phyloP scores from a whole-genome alignment of 2,329 filamentous ascomycete genomes.

The Davidsoniella neocaledoniae region DNA sequence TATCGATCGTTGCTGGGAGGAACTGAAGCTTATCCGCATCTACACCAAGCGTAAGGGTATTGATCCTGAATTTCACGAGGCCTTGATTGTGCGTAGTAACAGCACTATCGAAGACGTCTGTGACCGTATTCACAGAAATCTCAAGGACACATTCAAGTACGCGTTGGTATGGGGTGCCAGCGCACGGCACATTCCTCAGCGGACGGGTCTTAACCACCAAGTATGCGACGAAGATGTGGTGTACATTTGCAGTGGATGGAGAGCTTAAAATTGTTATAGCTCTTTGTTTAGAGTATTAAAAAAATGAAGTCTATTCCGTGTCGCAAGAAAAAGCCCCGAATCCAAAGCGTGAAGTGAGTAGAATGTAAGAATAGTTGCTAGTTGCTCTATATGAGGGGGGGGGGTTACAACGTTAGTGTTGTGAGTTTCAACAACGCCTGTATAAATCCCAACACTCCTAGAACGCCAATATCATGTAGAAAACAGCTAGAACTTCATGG shows the following conservation, averaged over 20 bases:
- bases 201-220: constrained; percentile 69
- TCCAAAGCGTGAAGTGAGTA: not conserved
- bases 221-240: constrained; percentile 58
- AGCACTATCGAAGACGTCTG: constrained; percentile 94
- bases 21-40: constrained; percentile 73
- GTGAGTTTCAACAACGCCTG: not conserved
- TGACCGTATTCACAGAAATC: constrained; percentile 77
- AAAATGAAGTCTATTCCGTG: constrained; percentile 3
- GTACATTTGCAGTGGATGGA: constrained; percentile 48
- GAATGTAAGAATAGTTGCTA: too few species aligned
- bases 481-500: too few species aligned
- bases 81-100: constrained; percentile 76
- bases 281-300: constrained; percentile 1
- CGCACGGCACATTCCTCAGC: constrained; percentile 83
- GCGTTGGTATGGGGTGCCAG: constrained; percentile 95
- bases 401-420: not conserved
- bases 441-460: constrained; percentile 1
- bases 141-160: constrained; percentile 99
- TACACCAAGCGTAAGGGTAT: constrained; percentile 94
- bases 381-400: not conserved
- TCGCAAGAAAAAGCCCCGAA: constrained; percentile 2
- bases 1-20: constrained; percentile 87
- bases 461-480: too few species aligned
- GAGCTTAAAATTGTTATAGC: constrained; percentile 27
- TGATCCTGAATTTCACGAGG: constrained; percentile 79